These are phyloP conservation scores for Cephaloascus albidus DNA, from an alignment of 805 yeast species.

Conservation along the genomic window DNA sequence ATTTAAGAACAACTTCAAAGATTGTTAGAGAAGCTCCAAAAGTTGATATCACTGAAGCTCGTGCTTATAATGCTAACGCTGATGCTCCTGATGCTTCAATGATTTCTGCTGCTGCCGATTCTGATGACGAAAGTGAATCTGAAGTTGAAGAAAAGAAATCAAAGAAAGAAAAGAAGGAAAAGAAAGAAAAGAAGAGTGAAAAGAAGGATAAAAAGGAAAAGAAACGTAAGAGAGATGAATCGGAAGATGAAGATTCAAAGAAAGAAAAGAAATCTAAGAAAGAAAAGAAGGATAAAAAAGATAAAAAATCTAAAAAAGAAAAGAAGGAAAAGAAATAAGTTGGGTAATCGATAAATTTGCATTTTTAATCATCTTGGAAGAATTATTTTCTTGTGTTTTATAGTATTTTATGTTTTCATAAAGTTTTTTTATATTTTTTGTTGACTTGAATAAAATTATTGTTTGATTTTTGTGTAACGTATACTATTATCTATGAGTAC, in stretches of 20 bases:
- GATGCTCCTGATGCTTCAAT: constrained; percentile 48
- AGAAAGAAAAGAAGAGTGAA: constrained; percentile 33
- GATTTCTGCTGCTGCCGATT: constrained; percentile 19
- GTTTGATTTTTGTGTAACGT: too few species aligned
- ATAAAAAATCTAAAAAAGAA: constrained; percentile 16
- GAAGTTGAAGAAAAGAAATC: constrained; percentile 38
- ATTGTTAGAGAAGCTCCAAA: constrained; percentile 77
- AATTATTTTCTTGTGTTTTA: background rate
- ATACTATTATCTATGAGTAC: too few species aligned
- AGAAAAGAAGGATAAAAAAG: constrained; percentile 16
- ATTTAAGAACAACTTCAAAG: constrained; percentile 81
- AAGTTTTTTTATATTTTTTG: background rate
- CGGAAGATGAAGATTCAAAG: constrained; percentile 18
- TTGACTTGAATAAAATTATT: too few species aligned
- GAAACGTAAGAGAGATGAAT: constrained; percentile 18
- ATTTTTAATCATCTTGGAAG: background rate
- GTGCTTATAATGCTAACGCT: constrained; percentile 92
- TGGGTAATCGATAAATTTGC: background rate
- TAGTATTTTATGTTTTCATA: background rate
- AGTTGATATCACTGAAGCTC: constrained; percentile 76
- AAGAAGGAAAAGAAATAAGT: constrained; percentile 20
- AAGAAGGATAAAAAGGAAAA: constrained; percentile 22
- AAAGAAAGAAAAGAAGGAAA: constrained; percentile 41
- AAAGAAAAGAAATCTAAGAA: constrained; percentile 23
- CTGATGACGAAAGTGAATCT: constrained; percentile 21